phyloP scores from a whole-genome alignment of 257 asterid species.

The Przewalskia tangutica region DNA sequence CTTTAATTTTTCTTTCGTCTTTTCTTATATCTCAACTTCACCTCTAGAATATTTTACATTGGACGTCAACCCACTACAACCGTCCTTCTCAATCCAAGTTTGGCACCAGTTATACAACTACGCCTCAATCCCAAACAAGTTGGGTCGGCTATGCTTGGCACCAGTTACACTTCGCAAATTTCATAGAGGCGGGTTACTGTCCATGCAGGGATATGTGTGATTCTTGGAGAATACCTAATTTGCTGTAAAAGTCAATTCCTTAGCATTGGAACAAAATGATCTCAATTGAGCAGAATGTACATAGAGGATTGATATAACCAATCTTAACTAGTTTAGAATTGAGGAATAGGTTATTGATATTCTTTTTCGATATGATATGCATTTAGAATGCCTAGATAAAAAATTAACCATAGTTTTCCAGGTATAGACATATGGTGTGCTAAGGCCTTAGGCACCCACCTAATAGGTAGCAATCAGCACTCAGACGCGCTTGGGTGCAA shows the following conservation, averaged over 20 bases:
- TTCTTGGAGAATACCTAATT: neutral
- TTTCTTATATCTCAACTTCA: neutral
- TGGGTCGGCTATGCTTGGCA: neutral
- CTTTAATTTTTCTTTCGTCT: neutral
- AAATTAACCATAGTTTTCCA: neutral
- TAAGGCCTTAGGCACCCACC: neutral
- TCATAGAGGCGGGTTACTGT: neutral
- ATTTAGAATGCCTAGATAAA: neutral
- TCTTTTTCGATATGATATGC: neutral
- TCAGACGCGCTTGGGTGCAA: neutral
- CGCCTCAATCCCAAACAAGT: neutral
- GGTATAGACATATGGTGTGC: neutral
- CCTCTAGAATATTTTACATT: neutral
- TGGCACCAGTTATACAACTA: neutral
- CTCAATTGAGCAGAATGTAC: neutral
- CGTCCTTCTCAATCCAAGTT: neutral
- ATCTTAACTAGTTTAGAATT: neutral
- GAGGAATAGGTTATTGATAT: neutral
- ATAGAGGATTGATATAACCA: neutral
- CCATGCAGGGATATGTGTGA: neutral
- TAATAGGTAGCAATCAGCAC: neutral
- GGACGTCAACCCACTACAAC: neutral
- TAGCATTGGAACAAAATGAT: neutral
- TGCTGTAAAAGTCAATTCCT: neutral
- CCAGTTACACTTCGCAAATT: neutral